phyloP scores from a whole-genome alignment of 768 basidiomycete species.

The Phanerochaete carnosa region DNA sequence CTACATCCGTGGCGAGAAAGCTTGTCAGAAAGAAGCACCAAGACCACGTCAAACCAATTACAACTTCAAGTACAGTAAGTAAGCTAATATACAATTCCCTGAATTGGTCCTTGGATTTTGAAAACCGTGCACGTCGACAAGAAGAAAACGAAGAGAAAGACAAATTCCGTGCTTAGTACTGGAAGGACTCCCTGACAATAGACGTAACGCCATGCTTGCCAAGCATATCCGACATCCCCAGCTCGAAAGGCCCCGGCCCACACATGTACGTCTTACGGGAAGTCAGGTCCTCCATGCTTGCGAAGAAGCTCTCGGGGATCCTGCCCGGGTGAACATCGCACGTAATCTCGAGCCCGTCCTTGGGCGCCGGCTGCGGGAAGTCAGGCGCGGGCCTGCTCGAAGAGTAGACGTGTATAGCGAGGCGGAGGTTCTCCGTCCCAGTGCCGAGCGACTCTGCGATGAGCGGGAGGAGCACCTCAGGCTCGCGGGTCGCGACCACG shows the following conservation, averaged over 20 bases:
- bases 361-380: background rate
- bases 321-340: conserved; percentile 21
- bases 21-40: no score
- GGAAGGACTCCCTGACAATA: conserved; percentile 41
- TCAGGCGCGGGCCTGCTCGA: conserved; percentile 16
- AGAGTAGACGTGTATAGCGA: conserved; percentile 44
- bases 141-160: background rate
- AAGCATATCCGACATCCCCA: conserved; percentile 31
- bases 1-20: no score
- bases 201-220: conserved; percentile 32
- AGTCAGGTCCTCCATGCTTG: background rate
- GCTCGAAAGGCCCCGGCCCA: conserved; percentile 47
- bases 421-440: conserved; percentile 14
- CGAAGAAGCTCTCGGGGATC: conserved; percentile 12
- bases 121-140: no score
- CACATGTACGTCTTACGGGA: conserved; percentile 43
- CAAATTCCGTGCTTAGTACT: conserved; percentile 27
- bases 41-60: no score
- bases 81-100: no score
- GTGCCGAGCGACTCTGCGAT: conserved; percentile 19
- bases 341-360: conserved; percentile 7
- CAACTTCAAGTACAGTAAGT: no score
- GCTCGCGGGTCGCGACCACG: conserved; percentile 50
- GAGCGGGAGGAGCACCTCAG: conserved; percentile 45
- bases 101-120: no score